Evolutionary conservation across 1,139 yeast species (phyloP).

Genomic region (Chernovozyma aurita): DNA sequence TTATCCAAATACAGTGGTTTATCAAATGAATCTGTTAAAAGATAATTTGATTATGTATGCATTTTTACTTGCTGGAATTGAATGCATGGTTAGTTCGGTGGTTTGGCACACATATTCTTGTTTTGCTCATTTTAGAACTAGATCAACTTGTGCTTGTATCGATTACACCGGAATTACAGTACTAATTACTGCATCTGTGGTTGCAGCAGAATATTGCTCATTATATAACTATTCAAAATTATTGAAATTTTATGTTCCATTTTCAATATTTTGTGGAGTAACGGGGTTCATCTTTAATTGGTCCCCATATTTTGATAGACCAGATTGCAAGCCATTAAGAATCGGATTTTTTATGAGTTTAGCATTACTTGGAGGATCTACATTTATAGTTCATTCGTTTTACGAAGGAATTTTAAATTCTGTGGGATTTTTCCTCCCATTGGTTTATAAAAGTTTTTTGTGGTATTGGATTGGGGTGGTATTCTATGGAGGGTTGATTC

Average conservation of each 20-base stretch:
- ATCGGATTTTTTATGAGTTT: constrained; percentile 80
- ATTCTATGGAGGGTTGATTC: constrained; percentile 83
- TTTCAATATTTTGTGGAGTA: constrained; percentile 64
- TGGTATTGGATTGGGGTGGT: constrained; percentile 83
- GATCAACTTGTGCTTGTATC: constrained; percentile 82
- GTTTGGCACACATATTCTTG: constrained; percentile 92
- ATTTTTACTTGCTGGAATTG: constrained; percentile 68
- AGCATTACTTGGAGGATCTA: constrained; percentile 68
- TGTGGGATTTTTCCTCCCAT: constrained; percentile 53
- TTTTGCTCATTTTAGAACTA: constrained; percentile 58
- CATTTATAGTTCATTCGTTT: constrained; percentile 54
- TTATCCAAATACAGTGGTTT: constrained; percentile 55
- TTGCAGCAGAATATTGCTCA: constrained; percentile 80
- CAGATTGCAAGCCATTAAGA: constrained; percentile 76
- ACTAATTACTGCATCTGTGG: constrained; percentile 83
- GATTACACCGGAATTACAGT: constrained; percentile 95
- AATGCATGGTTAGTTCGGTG: constrained; percentile 73
- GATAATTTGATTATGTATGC: constrained; percentile 57
- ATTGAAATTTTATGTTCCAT: constrained; percentile 46
- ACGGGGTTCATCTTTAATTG: constrained; percentile 80
- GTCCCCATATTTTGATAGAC: constrained; percentile 85
- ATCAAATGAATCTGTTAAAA: constrained; percentile 27
- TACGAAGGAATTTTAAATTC: constrained; percentile 56
- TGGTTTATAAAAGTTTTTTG: constrained; percentile 55
- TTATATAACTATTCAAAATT: constrained; percentile 58